A percentile compares a stretch with the other conserved stretches of the same genome.
Conservation (phyloP, 108 stramenopile genomes). For the Cyclotella cryptica region DNA sequence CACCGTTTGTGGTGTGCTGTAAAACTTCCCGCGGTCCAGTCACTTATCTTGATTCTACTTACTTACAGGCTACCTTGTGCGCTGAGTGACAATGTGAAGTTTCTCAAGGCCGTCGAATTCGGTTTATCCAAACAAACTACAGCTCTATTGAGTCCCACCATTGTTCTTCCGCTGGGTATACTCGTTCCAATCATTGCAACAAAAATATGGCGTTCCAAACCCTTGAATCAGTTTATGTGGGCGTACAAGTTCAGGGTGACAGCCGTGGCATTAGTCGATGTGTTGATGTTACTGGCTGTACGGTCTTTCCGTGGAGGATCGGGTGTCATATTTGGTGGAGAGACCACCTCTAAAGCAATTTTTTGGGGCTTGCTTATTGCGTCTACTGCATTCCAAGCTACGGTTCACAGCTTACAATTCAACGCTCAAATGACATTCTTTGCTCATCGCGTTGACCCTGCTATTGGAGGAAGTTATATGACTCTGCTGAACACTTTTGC, state of each 20-base stretch:
- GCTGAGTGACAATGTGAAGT: constrained; percentile 89
- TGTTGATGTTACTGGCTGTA: constrained; percentile 71
- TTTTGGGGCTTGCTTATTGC: constrained; percentile 80
- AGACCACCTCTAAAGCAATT: constrained; percentile 36
- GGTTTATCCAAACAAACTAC: constrained; percentile 87
- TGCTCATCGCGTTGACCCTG: constrained; percentile 94
- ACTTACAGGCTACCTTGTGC: constrained; percentile 90
- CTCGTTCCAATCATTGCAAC: constrained; percentile 54
- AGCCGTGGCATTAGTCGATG: constrained; percentile 77
- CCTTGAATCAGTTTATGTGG: constrained; percentile 82
- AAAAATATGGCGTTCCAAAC: constrained; percentile 79
- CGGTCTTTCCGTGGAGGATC: constrained; percentile 41
- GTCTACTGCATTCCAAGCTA: constrained; percentile 90
- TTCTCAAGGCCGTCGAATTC: constrained; percentile 88
- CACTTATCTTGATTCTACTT: constrained; percentile 86
- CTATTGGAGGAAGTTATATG: constrained; percentile 99
- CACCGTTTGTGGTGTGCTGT: constrained; percentile 82
- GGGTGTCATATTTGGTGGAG: constrained; percentile 32
- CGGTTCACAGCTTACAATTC: constrained; percentile 91
- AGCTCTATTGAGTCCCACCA: constrained; percentile 81
- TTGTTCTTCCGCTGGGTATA: constrained; percentile 87
- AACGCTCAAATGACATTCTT: constrained; percentile 99
- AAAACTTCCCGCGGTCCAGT: constrained; percentile 88
- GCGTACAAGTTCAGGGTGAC: constrained; percentile 88
- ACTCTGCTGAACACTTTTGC: constrained; percentile 97